These are phyloP conservation scores for Williopsis jadinii DNA, from an alignment of 1,139 yeast species.

Conservation along the genomic window DNA sequence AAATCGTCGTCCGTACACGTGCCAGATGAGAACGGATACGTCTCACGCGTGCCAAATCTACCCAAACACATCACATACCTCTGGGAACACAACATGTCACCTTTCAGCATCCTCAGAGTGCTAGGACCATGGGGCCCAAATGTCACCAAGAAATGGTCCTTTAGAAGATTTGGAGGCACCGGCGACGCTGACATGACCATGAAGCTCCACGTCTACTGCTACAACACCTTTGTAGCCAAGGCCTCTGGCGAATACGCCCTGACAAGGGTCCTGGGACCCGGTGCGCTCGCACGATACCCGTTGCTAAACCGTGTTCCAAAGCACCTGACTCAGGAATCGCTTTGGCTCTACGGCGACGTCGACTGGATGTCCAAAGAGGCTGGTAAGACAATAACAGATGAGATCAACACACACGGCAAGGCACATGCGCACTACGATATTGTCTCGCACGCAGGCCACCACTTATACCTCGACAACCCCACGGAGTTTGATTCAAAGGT, in stretches of 20 bases:
- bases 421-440: conserved; percentile 34
- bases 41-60: conserved; percentile 19
- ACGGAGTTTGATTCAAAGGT: conserved; percentile 16
- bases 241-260: conserved; percentile 63
- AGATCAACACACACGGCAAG: conserved; percentile 20
- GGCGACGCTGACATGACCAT: conserved; percentile 18
- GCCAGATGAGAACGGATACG: conserved; percentile 22
- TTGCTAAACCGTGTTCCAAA: conserved; percentile 56
- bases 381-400: conserved; percentile 43
- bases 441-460: conserved; percentile 64
- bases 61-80: conserved; percentile 18
- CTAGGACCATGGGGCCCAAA: conserved; percentile 58
- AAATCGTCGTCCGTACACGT: conserved; percentile 17
- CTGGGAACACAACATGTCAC: conserved; percentile 27
- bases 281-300: conserved; percentile 73
- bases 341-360: conserved; percentile 70
- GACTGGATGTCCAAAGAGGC: conserved; percentile 88
- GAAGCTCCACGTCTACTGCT: conserved; percentile 45
- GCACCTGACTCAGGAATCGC: conserved; percentile 36
- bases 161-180: conserved; percentile 37
- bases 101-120: conserved; percentile 41
- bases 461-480: conserved; percentile 71
- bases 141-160: conserved; percentile 48
- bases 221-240: conserved; percentile 51
- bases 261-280: conserved; percentile 60